Evolutionary conservation across 768 basidiomycete genomes (phyloP).

Genomic region (Termitomyces sp.): DNA sequence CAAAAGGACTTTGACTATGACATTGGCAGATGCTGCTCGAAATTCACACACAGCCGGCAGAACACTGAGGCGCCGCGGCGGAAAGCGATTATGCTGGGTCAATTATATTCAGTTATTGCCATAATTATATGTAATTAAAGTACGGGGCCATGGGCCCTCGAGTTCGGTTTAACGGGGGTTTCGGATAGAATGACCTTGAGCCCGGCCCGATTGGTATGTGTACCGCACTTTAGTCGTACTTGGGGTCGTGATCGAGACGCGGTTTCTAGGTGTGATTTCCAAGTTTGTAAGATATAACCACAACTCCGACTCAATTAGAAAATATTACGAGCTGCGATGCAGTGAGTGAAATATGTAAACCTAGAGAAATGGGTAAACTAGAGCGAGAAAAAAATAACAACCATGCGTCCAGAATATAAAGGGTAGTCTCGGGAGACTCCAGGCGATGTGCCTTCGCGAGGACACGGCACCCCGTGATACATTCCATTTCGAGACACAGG

Average conservation of each 20-base stretch:
- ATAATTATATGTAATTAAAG: not conserved
- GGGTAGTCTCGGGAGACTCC: not conserved
- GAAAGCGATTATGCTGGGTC: constrained; percentile 3
- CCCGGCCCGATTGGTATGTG: no score
- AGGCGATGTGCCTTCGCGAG: not conserved
- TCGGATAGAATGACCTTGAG: no score
- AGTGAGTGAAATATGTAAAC: not conserved
- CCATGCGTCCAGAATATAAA: not conserved
- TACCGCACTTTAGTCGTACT: no score
- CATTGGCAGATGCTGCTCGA: constrained; percentile 6
- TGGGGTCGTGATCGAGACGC: no score
- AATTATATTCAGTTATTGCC: not conserved
- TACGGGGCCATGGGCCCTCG: not conserved
- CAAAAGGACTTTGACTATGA: constrained; percentile 4
- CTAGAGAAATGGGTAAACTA: not conserved
- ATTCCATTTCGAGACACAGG: not conserved
- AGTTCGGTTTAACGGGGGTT: not conserved
- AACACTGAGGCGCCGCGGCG: constrained; percentile 6
- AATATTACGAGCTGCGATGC: not conserved
- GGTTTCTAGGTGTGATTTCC: no score
- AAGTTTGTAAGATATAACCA: not conserved
- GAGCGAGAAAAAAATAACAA: not conserved
- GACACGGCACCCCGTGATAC: not conserved
- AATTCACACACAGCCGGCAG: constrained; percentile 9
- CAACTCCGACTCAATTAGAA: not conserved